phyloP scores from a whole-genome alignment of 768 basidiomycete genomes.

The Lentinula detonsa region DNA sequence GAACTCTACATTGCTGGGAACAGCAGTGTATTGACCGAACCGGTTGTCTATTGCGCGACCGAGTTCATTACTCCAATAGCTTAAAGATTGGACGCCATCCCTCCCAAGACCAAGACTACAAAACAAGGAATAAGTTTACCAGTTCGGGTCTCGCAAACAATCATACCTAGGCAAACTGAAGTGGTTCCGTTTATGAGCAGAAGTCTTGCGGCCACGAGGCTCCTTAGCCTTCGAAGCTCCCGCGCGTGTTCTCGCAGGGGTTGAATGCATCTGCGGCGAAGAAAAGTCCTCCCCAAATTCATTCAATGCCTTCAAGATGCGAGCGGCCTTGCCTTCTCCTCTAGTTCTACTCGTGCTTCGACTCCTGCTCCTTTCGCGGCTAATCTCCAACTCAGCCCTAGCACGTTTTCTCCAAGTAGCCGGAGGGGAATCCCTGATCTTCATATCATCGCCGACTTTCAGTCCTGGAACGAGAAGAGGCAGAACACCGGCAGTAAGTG shows the following conservation, averaged over 20 bases:
- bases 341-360: conserved; percentile 9
- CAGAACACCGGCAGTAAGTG: conserved; percentile 61
- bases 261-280: conserved; percentile 55
- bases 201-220: conserved; percentile 33
- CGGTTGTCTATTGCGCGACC: conserved; percentile 40
- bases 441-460: conserved; percentile 50
- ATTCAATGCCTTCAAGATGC: conserved; percentile 25
- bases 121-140: conserved; percentile 4
- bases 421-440: conserved; percentile 42
- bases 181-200: conserved; percentile 54
- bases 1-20: conserved; percentile 34
- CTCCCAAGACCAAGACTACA: conserved; percentile 59
- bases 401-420: conserved; percentile 23
- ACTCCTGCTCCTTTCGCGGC: neutral
- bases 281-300: conserved; percentile 49
- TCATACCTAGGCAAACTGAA: conserved; percentile 64
- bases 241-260: conserved; percentile 37
- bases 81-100: conserved; percentile 45
- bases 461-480: conserved; percentile 65
- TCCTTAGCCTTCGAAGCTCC: conserved; percentile 16
- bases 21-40: conserved; percentile 30
- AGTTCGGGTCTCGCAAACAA: conserved; percentile 1
- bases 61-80: conserved; percentile 50
- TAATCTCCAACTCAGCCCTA: neutral
- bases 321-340: conserved; percentile 32